Evolutionary conservation across 441 rosid species (phyloP).

Genomic region (Aleurites moluccanus): DNA sequence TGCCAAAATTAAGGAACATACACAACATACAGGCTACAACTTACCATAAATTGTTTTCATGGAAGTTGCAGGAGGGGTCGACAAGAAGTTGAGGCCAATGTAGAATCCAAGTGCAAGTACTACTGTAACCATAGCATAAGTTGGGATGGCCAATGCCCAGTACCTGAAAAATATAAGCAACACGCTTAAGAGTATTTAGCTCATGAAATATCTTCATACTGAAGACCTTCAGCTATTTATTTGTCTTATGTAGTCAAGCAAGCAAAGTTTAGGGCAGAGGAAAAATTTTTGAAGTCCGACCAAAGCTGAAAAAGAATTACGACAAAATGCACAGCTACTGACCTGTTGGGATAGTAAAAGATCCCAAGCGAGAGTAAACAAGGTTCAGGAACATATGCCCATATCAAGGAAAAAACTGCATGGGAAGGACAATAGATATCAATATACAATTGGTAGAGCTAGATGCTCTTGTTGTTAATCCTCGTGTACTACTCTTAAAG

Average conservation of each 20-base stretch:
- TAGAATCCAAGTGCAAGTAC: conserved; percentile 52
- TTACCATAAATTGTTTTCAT: conserved; percentile 59
- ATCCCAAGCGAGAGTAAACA: conserved; percentile 67
- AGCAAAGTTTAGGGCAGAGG: neutral
- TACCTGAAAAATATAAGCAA: conserved; percentile 41
- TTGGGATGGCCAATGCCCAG: conserved; percentile 79
- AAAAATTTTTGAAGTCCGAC: neutral
- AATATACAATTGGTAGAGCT: neutral
- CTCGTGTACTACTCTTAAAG: neutral
- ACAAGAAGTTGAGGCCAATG: conserved; percentile 77
- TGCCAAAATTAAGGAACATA: neutral
- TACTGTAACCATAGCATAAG: conserved; percentile 54
- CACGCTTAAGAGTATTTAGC: neutral
- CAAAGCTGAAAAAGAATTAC: neutral
- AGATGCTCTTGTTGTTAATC: neutral
- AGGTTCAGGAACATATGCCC: conserved; percentile 90
- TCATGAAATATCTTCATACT: neutral
- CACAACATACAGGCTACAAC: conserved; percentile 7
- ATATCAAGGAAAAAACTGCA: conserved; percentile 58
- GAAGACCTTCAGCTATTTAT: neutral
- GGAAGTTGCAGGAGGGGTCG: conserved; percentile 67
- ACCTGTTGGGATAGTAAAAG: conserved; percentile 75
- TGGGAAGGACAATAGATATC: neutral
- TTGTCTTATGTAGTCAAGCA: neutral
- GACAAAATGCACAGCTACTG: neutral